Evolutionary conservation across 257 asterid species (phyloP), one percentile per base, ranked within the genome.

Genomic region (Solanum piurae): DNA sequence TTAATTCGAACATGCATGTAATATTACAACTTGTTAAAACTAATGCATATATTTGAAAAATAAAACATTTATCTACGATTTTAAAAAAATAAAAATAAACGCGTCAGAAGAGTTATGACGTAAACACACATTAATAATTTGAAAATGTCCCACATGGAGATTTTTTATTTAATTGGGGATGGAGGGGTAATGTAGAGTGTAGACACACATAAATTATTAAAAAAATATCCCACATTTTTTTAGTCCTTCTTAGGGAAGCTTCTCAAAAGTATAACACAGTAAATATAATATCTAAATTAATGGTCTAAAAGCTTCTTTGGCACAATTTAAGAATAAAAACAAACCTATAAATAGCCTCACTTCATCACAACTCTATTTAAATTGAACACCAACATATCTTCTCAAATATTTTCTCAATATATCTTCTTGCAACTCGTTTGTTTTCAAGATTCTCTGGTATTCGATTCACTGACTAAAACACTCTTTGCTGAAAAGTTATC

Each of bases 251-350:
- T 3, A 77, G 37, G 2, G n/a, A 77, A 77, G 62, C 52, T 77
- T 77, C 62, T n/a, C 5, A 36, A 21, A 75, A 74, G 40, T 36
- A 74, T 36, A 74, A 37, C 10, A 1, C 9, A 37, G 20, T 37
- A 27, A 79, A 14, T 79, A 79, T 46, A 46, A 29, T 40, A 74
- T 12, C 87, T 89, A 88, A 92, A 87, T 36, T n/a, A 33, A 83
- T 83, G 89, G 88, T 64, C 83, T 42, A 90, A 90, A 83, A 89
- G 90, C 93, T 90, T 92, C 91, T 52, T 29, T 13, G 5, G 14
- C 87, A 90, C 93, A 89, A 80, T 84, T 88, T 62, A 62, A 13
- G 3, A 62, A 8, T 60, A 9, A 62, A 14, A 34, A 8, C 29
- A 74, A 55, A 74, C 89, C 90, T 88, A 71, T 55, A 90, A 80